phyloP scores from a whole-genome alignment of 441 rosid species.

The Brassica hybrid region DNA sequence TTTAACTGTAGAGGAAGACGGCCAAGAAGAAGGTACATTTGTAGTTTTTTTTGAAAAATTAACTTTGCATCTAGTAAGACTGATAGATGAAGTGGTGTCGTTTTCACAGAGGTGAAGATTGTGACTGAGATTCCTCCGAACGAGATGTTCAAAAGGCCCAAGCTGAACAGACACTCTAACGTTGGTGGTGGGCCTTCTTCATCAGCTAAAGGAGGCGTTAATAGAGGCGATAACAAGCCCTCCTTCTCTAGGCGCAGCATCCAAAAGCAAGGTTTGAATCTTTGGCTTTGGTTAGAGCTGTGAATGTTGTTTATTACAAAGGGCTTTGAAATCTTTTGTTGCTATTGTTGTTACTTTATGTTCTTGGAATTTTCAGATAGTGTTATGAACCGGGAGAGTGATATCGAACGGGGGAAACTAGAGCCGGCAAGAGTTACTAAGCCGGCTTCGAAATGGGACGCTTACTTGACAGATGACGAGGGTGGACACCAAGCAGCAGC shows the following conservation, averaged over 20 bases:
- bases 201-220: background rate
- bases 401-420: background rate
- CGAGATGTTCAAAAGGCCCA: constrained; percentile 56
- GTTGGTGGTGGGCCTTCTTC: background rate
- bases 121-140: constrained; percentile 62
- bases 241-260: background rate
- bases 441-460: constrained; percentile 55
- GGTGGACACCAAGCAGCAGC: background rate
- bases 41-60: background rate
- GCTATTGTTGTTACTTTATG: too few species aligned
- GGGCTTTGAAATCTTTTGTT: too few species aligned
- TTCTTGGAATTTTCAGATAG: background rate
- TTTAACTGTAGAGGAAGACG: background rate
- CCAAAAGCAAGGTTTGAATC: background rate
- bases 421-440: constrained; percentile 9
- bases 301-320: too few species aligned
- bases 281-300: background rate
- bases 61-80: constrained; percentile 28
- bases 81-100: background rate
- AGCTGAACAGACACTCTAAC: constrained; percentile 38
- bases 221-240: constrained; percentile 2
- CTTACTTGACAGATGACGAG: constrained; percentile 51
- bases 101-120: constrained; percentile 44
- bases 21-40: background rate
- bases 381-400: constrained; percentile 27